phyloP scores from a whole-genome alignment of 2,329 filamentous ascomycete species.

The Gaeumannomyces tritici region DNA sequence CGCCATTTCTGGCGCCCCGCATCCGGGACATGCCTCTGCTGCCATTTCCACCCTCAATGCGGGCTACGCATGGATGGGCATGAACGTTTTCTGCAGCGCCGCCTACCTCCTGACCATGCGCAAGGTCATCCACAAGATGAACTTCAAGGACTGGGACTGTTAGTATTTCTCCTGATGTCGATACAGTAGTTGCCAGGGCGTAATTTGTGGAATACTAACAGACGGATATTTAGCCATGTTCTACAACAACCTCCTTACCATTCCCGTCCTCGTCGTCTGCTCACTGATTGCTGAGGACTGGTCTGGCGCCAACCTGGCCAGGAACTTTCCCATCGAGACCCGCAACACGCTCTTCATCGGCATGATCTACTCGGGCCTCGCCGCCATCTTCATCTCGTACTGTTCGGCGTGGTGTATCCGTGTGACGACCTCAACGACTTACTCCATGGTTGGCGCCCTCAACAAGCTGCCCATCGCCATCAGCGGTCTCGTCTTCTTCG shows the following conservation, averaged over 20 bases:
- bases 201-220: constrained; percentile 9
- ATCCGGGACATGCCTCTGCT: constrained; percentile 51
- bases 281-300: constrained; percentile 86
- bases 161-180: constrained; percentile 31
- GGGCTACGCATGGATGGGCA: constrained; percentile 94
- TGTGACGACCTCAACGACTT: constrained; percentile 93
- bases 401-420: constrained; percentile 98
- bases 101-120: constrained; percentile 88
- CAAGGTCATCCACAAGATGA: constrained; percentile 98
- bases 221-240: constrained; percentile 67
- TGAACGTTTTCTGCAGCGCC: constrained; percentile 93
- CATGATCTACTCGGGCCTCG: constrained; percentile 90
- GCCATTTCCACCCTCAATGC: constrained; percentile 85
- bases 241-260: constrained; percentile 97
- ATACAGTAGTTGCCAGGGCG: too few relatives aligned
- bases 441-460: constrained; percentile 95
- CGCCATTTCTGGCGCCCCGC: constrained; percentile 56
- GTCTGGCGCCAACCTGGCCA: constrained; percentile 71
- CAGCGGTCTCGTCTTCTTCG: constrained; percentile 89
- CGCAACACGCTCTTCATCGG: constrained; percentile 74
- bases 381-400: constrained; percentile 98
- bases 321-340: constrained; percentile 78
- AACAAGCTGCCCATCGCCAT: constrained; percentile 97
- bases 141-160: constrained; percentile 99
- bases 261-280: constrained; percentile 76